These are phyloP conservation scores for Triticum urartu DNA, from an alignment of 176 grass and related monocot species.

Conservation along the genomic window DNA sequence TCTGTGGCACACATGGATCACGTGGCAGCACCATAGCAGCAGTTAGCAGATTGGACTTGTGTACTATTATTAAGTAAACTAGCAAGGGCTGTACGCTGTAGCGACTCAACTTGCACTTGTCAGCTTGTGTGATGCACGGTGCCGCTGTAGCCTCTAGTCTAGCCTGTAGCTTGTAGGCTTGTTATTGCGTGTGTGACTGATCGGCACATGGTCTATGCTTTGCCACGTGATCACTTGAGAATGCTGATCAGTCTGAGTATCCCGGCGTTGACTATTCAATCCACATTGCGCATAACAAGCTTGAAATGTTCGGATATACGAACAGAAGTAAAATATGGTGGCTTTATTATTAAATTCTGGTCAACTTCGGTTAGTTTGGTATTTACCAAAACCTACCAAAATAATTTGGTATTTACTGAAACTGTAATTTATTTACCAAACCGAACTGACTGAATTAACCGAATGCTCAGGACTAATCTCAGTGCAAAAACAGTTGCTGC, in stretches of 20 bases:
- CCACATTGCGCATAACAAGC: neutral
- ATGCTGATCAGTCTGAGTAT: neutral
- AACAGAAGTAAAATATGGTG: neutral
- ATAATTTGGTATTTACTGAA: neutral
- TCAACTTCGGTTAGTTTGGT: neutral
- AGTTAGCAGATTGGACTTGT: neutral
- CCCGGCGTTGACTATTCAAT: neutral
- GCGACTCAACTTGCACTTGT: neutral
- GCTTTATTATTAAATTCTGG: neutral
- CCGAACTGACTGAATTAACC: neutral
- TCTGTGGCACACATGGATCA: neutral
- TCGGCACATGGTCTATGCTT: neutral
- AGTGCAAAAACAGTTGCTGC: neutral
- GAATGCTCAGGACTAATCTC: neutral
- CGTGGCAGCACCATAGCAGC: neutral
- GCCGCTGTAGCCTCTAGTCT: neutral
- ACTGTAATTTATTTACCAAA: neutral
- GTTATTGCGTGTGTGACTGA: neutral
- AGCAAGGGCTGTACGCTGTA: neutral
- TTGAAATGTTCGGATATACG: neutral
- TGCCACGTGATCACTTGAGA: neutral
- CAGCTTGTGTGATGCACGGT: neutral
- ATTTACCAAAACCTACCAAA: neutral
- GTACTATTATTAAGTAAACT: neutral
- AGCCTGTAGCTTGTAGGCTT: neutral